Evolutionary conservation across 345 rosid genomes (phyloP).

Genomic region (Erucastrum elatum): DNA sequence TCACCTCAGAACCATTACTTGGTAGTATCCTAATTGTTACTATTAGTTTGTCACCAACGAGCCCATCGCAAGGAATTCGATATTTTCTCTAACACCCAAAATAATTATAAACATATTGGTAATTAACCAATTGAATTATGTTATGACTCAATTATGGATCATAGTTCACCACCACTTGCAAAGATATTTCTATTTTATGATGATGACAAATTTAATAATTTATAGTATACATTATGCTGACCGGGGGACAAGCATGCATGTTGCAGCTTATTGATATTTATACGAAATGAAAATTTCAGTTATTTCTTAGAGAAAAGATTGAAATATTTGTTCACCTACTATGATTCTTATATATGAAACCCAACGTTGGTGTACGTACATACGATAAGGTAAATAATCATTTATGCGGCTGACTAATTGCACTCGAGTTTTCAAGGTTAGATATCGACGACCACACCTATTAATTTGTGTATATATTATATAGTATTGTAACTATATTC

Average conservation of each 20-base stretch:
- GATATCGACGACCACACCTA: background rate
- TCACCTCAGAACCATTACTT: background rate
- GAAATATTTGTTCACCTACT: background rate
- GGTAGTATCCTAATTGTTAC: background rate
- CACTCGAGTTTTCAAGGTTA: background rate
- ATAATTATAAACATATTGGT: background rate
- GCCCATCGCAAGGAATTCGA: conserved; percentile 21
- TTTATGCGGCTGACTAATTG: background rate
- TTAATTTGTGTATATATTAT: background rate
- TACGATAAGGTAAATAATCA: background rate
- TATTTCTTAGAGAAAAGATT: background rate
- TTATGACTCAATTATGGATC: conserved; percentile 13
- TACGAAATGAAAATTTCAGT: background rate
- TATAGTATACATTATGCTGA: background rate
- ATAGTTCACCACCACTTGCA: conserved; percentile 27
- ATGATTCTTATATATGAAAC: background rate
- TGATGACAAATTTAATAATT: background rate
- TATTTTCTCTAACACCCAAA: background rate
- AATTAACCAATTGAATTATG: background rate
- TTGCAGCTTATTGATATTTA: conserved; percentile 5
- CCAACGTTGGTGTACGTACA: background rate
- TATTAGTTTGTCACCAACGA: background rate
- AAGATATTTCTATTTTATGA: conserved; percentile 8
- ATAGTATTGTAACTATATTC: background rate
- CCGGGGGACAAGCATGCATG: conserved; percentile 11